Evolutionary conservation across 1,139 yeast species (phyloP), one percentile per base, ranked within the genome.

Genomic region (Geotrichum histeridarum): DNA sequence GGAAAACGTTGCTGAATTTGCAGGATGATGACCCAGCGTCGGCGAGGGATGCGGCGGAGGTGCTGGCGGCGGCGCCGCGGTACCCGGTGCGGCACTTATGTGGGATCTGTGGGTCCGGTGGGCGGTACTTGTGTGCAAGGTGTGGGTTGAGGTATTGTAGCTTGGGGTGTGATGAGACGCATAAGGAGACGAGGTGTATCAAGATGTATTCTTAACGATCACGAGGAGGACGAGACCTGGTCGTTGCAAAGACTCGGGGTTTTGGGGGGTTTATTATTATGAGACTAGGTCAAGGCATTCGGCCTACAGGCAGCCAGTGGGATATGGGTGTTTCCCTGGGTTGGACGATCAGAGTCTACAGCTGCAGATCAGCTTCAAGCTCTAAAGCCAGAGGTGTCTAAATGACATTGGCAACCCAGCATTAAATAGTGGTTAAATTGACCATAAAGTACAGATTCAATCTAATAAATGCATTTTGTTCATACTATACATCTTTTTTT

Each of bases 71-170:
- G 11, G 67, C 70, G 1, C 65, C 76, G 7, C 51, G 50, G 15
- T 73, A 73, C 55, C 77, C 78, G 1, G 54, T 67, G 7, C 59
- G 68, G 9, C 59, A 61, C 1, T 57, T 73, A 41, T 74, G 78
- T 58, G 61, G 67, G n/a, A 70, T 75, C 0, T 74, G 78, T 55
- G 78, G 78, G 3, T 73, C 70, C 59, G 68, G 72, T 66, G 73
- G 75, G 4, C 62, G 59, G n/a, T 15, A 60, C 64, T 2, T 75
- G 76, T 58, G 59, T 37, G 30, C 67, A 31, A 60, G 68, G 38
- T 74, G 78, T 53, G 75, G 75, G 6, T 67, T 69, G 8, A 56
- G 65, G 27, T 69, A 68, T 56, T 75, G 78, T 57, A 64, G 75
- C 9, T 54, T 64, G 44, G 55, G 57, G 1, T 74, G 78, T 55